Evolutionary conservation across 345 rosid genomes (phyloP), one percentile per base, ranked within the genome.

Genomic region (Gossypium raimondii): DNA sequence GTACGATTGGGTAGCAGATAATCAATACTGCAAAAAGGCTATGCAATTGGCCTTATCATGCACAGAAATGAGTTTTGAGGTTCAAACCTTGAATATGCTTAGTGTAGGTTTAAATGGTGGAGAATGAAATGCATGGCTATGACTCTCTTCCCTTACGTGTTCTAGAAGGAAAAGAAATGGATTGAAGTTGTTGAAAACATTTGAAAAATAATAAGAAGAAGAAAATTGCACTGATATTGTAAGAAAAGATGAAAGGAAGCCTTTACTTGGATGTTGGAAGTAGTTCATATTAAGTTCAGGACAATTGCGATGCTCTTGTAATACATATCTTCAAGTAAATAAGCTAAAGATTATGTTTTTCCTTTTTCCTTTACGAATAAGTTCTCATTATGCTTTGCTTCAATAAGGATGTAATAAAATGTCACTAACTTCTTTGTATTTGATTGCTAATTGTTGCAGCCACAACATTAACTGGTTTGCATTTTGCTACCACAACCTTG

Each of bases 401-500:
- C 64, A 25, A 5, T 60, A 60, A 60, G 64, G 11, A 60, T 69
- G 45, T 69, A 29, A 29, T 16, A 69, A 50, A 18, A 11, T 41
- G 52, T 56, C 20, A 72, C 48, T 70, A 52, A 70, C 52, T 53
- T 60, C 61, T n/a, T 29, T 73, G 27, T 38, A 7, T 41, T 51
- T 44, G 43, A 52, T 53, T 76, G 16, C 41, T 25, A 69, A 24
- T 38, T 59, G 45, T 69, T 86, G 92, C 97, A 94, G 99, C 99
- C 60, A 95, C 99, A 47, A 93, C 97, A 22, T 85, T 95, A 84
- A 95, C 99, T 41, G 98, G 99, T 74, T 79, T 93, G 86, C 97
- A 95, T 84, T 95, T 93, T 82, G 91, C 90, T 38, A 88, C 90
- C 1, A 95, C 99, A 4, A 95, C 98, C 70, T 80, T 93, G 82